Conservation (phyloP, 164 flowering plant species). For the Piper betle region DNA sequence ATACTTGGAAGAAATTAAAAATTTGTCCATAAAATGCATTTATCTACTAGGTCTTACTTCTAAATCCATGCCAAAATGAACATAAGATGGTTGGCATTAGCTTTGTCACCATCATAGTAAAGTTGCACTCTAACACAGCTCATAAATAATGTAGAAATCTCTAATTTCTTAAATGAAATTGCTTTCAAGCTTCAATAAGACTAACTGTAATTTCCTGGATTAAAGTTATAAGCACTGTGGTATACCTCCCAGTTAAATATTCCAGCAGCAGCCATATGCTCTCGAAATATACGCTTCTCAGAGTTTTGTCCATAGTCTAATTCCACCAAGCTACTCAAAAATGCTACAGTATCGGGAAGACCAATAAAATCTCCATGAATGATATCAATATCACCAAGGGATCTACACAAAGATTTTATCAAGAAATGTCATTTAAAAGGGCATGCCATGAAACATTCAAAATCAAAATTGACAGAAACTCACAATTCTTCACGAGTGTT, state of each 20-base stretch:
- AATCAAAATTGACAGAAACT: conserved; percentile 12
- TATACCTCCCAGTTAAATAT: conserved; percentile 91
- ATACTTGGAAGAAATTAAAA: too few species aligned
- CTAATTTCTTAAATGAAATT: not conserved
- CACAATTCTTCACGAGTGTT: conserved; percentile 31
- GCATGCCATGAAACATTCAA: not conserved
- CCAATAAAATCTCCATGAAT: conserved; percentile 83
- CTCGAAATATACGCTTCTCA: conserved; percentile 58
- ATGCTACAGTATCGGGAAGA: conserved; percentile 72
- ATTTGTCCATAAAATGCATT: too few species aligned
- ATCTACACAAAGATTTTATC: conserved; percentile 20
- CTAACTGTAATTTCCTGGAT: not conserved
- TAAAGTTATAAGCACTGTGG: not conserved
- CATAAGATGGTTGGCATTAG: too few species aligned
- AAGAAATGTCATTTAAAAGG: not conserved
- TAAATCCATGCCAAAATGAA: too few species aligned
- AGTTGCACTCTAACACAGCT: too few species aligned
- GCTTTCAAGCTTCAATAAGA: too few species aligned
- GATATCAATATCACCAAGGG: conserved; percentile 63
- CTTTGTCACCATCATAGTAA: too few species aligned
- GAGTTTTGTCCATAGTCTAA: conserved; percentile 37
- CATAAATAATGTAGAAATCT: too few species aligned
- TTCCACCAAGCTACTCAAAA: conserved; percentile 61
- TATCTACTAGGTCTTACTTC: too few species aligned
- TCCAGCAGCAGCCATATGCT: conserved; percentile 76